Evolutionary conservation across 345 rosid genomes (phyloP).

Genomic region (Acer campestre): DNA sequence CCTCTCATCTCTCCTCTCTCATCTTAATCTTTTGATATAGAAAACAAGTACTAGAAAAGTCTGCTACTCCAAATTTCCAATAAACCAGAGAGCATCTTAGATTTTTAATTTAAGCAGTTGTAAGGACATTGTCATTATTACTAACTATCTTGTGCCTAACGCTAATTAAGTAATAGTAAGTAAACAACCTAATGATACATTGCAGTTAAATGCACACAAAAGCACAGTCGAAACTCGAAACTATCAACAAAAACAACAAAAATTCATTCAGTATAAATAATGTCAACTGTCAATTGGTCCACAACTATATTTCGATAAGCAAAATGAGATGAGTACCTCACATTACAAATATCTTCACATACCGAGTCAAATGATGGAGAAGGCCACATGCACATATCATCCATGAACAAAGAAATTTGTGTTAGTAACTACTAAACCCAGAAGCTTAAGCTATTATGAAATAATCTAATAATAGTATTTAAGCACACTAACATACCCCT

Average conservation of each 20-base stretch:
- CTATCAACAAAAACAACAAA: not conserved
- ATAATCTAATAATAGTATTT: too few relatives aligned
- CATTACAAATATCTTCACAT: conserved; percentile 2
- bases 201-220: not conserved
- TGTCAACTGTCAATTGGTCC: not conserved
- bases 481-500: too few relatives aligned
- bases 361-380: conserved; percentile 9
- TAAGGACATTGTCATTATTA: not conserved
- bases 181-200: not conserved
- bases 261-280: not conserved
- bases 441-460: too few relatives aligned
- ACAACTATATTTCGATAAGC: too few relatives aligned
- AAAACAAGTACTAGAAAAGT: too few relatives aligned
- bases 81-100: not conserved
- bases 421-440: too few relatives aligned
- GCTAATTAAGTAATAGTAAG: not conserved
- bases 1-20: too few relatives aligned
- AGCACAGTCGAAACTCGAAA: not conserved
- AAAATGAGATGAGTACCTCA: too few relatives aligned
- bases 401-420: conserved; percentile 16
- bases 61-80: not conserved
- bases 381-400: conserved; percentile 17
- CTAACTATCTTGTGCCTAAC: not conserved
- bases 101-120: not conserved
- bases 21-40: too few relatives aligned